Percentiles rank a stretch among this genome's conserved stretches.
phyloP scores from a whole-genome alignment of 1,284 basidiomycete species.

The Cryptococcus sp. region DNA sequence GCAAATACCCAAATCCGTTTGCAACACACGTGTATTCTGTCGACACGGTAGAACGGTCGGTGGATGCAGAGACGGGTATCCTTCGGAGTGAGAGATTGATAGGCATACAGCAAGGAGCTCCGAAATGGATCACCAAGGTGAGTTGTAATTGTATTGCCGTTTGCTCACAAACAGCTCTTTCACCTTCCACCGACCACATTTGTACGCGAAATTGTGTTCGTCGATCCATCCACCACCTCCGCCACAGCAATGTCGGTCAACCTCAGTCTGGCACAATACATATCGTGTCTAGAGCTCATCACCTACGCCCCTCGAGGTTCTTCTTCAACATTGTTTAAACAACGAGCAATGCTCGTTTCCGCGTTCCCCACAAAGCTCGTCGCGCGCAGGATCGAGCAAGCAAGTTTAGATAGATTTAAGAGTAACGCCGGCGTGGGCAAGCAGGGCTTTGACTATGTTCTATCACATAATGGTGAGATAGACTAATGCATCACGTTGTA shows the following conservation, averaged over 20 bases:
- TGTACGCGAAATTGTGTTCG: slow-evolving; percentile 88
- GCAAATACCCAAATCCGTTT: slow-evolving; percentile 93
- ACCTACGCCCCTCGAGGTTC: slow-evolving; percentile 70
- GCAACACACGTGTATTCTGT: slow-evolving; percentile 89
- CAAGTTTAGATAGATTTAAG: slow-evolving; percentile 80
- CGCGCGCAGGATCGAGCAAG: slow-evolving; percentile 76
- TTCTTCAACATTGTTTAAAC: slow-evolving; percentile 38
- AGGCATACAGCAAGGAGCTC: slow-evolving; percentile 53
- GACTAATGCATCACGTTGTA: not conserved
- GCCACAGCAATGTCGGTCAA: slow-evolving; percentile 85
- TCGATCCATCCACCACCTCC: slow-evolving; percentile 67
- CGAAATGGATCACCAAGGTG: slow-evolving; percentile 54
- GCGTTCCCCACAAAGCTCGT: slow-evolving; percentile 74
- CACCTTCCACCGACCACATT: slow-evolving; percentile 74
- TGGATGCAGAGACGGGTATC: slow-evolving; percentile 80
- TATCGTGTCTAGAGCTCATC: slow-evolving; percentile 73
- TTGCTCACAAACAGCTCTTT: slow-evolving; percentile 36
- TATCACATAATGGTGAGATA: slow-evolving; percentile 43
- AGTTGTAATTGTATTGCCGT: slow-evolving; percentile 10
- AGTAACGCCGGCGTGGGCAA: slow-evolving; percentile 85
- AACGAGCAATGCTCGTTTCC: slow-evolving; percentile 45
- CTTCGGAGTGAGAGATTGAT: slow-evolving; percentile 67
- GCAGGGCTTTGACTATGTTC: slow-evolving; percentile 80
- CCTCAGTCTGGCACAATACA: slow-evolving; percentile 76
- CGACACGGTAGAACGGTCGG: slow-evolving; percentile 79